Percentiles rank a stretch among this genome's conserved stretches.
phyloP scores from a whole-genome alignment of 2,329 filamentous ascomycete species.

The Colletotrichum limetticola region DNA sequence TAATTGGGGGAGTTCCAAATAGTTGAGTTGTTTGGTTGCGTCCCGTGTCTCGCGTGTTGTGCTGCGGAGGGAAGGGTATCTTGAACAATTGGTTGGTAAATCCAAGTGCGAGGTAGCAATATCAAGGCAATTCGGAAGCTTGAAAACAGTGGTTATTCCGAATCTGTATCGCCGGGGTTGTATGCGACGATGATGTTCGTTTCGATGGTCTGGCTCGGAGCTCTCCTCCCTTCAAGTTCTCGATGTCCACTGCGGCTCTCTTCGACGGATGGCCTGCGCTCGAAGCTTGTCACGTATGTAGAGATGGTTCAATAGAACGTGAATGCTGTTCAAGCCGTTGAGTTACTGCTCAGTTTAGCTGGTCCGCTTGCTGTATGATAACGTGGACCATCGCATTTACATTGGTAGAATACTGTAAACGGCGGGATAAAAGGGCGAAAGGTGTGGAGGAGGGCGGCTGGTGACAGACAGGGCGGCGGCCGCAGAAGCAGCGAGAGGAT shows the following conservation, averaged over 20 bases:
- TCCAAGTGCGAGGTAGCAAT: neutral
- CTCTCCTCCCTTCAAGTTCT: conserved; percentile 36
- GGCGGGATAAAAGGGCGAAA: conserved; percentile 43
- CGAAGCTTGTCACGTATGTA: conserved; percentile 52
- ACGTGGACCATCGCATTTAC: conserved; percentile 55
- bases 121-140: neutral
- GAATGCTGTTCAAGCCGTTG: conserved; percentile 41
- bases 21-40: neutral
- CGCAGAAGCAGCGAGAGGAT: neutral
- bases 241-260: conserved; percentile 36
- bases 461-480: conserved; percentile 14
- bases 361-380: conserved; percentile 47
- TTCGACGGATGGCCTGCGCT: conserved; percentile 39
- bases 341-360: conserved; percentile 48
- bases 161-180: neutral
- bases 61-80: neutral
- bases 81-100: neutral
- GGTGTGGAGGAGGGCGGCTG: conserved; percentile 35
- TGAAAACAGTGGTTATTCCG: neutral
- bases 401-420: conserved; percentile 54
- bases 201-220: neutral
- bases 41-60: neutral
- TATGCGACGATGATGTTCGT: neutral
- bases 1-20: neutral
- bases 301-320: conserved; percentile 44